A percentile compares a stretch with the other conserved stretches of the same genome.
Conservation (phyloP, 345 rosid species). For the Eucalyptus pauciflora region DNA sequence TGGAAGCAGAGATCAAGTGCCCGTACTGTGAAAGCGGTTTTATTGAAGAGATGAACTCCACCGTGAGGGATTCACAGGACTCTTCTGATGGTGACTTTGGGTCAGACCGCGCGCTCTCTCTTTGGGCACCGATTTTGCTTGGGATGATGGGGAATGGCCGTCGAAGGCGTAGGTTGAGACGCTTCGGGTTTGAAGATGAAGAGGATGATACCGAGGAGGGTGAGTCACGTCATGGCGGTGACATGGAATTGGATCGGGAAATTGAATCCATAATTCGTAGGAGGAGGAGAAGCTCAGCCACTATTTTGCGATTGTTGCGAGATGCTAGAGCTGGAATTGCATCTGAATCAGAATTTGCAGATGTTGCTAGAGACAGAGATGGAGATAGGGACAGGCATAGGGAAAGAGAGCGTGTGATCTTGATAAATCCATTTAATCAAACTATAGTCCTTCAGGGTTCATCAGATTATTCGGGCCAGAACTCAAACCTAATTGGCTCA, state of each 20-base stretch:
- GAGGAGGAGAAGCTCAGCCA: conserved; percentile 65
- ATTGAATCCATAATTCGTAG: conserved; percentile 48
- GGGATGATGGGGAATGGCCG: conserved; percentile 72
- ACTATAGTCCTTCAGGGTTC: conserved; percentile 47
- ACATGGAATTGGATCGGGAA: conserved; percentile 49
- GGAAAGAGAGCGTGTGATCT: conserved; percentile 23
- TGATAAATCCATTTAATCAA: conserved; percentile 41
- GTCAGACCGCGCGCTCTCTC: conserved; percentile 70
- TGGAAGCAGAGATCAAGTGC: conserved; percentile 77
- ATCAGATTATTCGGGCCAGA: conserved; percentile 29
- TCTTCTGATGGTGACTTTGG: conserved; percentile 46
- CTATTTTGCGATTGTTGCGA: conserved; percentile 66
- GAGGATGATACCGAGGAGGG: conserved; percentile 17
- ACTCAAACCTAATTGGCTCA: conserved; percentile 38
- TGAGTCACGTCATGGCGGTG: conserved; percentile 23
- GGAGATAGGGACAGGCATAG: neutral
- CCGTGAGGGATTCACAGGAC: conserved; percentile 11
- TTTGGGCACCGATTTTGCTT: conserved; percentile 84
- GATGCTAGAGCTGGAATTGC: conserved; percentile 63
- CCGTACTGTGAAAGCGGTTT: conserved; percentile 63
- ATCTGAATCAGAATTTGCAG: conserved; percentile 40
- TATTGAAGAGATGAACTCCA: conserved; percentile 29
- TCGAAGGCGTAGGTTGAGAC: conserved; percentile 50
- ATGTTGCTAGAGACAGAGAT: neutral
- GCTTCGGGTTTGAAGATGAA: conserved; percentile 30